phyloP scores from a whole-genome alignment of 805 yeast genomes.

The Yarrowia yakushimensis region DNA sequence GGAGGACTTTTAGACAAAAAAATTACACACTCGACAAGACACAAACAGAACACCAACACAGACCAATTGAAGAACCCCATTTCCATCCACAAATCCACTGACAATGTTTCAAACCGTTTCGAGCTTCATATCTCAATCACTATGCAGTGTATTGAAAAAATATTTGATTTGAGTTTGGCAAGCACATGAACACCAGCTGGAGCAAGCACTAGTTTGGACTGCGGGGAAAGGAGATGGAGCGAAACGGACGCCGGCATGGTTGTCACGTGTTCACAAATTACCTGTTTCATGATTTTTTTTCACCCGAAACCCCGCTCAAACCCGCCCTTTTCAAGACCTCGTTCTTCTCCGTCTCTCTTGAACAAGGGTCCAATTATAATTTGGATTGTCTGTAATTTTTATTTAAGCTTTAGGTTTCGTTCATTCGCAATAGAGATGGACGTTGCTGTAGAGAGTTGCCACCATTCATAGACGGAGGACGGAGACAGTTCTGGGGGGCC shows the following conservation, averaged over 20 bases:
- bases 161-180: not conserved
- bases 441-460: conserved; percentile 1
- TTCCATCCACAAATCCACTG: too few relatives aligned
- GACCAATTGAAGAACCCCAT: too few relatives aligned
- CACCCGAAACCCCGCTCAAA: not conserved
- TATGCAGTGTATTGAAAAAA: not conserved
- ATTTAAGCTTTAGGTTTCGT: not conserved
- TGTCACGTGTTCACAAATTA: not conserved
- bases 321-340: not conserved
- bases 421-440: not conserved
- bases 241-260: too few relatives aligned
- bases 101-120: too few relatives aligned
- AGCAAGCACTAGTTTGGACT: not conserved
- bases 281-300: not conserved
- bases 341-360: not conserved
- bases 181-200: not conserved
- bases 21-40: too few relatives aligned
- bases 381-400: conserved; percentile 15
- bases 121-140: conserved; percentile 12
- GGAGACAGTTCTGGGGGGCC: too few relatives aligned
- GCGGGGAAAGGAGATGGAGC: not conserved
- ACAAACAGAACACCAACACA: too few relatives aligned
- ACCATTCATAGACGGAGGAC: too few relatives aligned
- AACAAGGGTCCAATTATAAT: conserved; percentile 7
- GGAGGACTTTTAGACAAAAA: too few relatives aligned